Base-by-base conservation (phyloP, 2,329 filamentous ascomycete species). In the Fusarium tanahbumbuense region DNA sequence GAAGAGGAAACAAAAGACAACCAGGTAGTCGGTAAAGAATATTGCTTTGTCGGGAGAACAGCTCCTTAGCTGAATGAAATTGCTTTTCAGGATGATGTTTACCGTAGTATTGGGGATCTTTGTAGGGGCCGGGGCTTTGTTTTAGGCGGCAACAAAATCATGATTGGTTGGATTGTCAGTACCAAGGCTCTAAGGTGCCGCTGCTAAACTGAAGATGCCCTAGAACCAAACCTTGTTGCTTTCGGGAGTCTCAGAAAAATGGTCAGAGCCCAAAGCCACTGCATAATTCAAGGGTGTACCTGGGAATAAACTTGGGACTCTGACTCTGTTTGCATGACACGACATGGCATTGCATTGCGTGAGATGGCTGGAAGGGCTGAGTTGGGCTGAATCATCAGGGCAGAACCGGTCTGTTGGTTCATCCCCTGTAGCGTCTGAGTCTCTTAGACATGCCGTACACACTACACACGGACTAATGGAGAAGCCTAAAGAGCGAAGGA, bases 221-320 rank as follows among this genome's bases (percentile, higher is more conserved):
- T 66, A 66, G 62, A 67, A 13, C 37, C 22, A 54, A 66, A 67
- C 61, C 37, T 66, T 66, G 42, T 66, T 55, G 49, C 49, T 49
- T 25, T 32, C 13, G 16, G 42, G 13, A 46, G 18, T 37, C 34
- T 37, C 34, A 22, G 46, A 65, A 47, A 25, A 23, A 23, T 41
- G 32, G 37, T 12, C 27, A 41, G 23, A 28, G n/a, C 20, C 6
- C 2, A 27, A 34, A 41, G 46, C 46, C n/a, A 32, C 22, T 3
- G 23, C 22, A 47, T 32, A 28, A 27, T 37, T 37, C 34, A 4
- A 37, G 16, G 27, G 32, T 44, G 28, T 34, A 18, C 30, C 23
- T 18, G 16, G n/a, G 12, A 23, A 25, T 40, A 32, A 53, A 9
- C 49, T 18, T 32, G 34, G 28, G 41, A 56, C 13, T 44, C 41